Conservation (phyloP, 1,139 yeast species). For the Nakaseomyces bracarensis region DNA sequence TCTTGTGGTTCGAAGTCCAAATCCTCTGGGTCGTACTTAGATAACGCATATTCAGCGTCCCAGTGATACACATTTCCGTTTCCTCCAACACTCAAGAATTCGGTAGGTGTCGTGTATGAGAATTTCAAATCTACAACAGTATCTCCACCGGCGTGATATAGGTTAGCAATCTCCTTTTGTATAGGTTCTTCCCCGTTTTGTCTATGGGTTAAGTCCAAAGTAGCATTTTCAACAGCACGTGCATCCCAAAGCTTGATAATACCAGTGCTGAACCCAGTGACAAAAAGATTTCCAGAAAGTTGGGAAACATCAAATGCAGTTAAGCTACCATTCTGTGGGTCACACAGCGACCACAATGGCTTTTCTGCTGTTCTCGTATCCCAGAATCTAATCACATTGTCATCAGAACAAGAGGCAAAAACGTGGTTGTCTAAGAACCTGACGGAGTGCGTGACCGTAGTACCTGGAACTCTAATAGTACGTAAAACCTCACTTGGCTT, state of each 20-base stretch:
- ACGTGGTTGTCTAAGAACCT: slow-evolving; percentile 28
- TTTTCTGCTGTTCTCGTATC: slow-evolving; percentile 26
- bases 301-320: slow-evolving; percentile 26
- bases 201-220: slow-evolving; percentile 20
- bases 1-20: slow-evolving; percentile 16
- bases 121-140: slow-evolving; percentile 29
- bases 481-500: slow-evolving; percentile 26
- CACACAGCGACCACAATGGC: slow-evolving; percentile 23
- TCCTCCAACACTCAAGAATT: slow-evolving; percentile 29
- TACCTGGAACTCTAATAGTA: slow-evolving; percentile 24
- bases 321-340: slow-evolving; percentile 26
- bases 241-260: slow-evolving; percentile 31
- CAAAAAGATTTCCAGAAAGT: slow-evolving; percentile 24
- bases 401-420: slow-evolving; percentile 30
- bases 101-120: slow-evolving; percentile 25
- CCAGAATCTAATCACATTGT: slow-evolving; percentile 28
- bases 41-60: slow-evolving; percentile 27
- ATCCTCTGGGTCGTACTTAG: slow-evolving; percentile 22
- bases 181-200: slow-evolving; percentile 27
- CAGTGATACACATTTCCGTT: slow-evolving; percentile 31
- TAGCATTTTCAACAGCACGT: slow-evolving; percentile 26
- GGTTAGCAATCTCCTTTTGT: slow-evolving; percentile 23
- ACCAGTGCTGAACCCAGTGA: slow-evolving; percentile 30
- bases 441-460: slow-evolving; percentile 27
- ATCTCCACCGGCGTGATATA: slow-evolving; percentile 29